These are phyloP conservation scores for Dactylellina haptotyla DNA, from an alignment of 2,329 filamentous ascomycete genomes.

Conservation along the genomic window DNA sequence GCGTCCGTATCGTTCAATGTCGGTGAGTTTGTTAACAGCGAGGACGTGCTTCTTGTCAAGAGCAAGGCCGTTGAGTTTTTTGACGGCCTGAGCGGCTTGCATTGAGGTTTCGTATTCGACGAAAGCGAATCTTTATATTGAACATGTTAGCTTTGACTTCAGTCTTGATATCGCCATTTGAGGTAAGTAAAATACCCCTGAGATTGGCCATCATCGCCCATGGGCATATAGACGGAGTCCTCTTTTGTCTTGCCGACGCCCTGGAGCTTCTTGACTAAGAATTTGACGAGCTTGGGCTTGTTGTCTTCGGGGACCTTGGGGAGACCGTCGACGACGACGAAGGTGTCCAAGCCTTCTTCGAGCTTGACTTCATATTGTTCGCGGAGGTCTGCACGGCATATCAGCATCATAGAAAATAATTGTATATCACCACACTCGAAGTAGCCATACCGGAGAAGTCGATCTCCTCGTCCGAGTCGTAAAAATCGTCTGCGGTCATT, in stretches of 20 bases:
- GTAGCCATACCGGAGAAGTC: constrained; percentile 77
- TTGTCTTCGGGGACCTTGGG: constrained; percentile 88
- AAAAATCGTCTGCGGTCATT: constrained; percentile 73
- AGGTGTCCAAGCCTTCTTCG: constrained; percentile 94
- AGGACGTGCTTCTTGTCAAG: constrained; percentile 98
- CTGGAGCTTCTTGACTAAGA: constrained; percentile 91
- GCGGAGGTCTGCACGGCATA: constrained; percentile 72
- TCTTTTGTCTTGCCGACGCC: constrained; percentile 84
- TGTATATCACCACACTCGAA: constrained; percentile 21
- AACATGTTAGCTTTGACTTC: not conserved
- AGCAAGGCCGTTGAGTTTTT: constrained; percentile 83
- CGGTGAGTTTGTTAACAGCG: constrained; percentile 96
- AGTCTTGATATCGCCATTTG: not conserved
- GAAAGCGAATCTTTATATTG: constrained; percentile 80
- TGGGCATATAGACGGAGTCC: constrained; percentile 91
- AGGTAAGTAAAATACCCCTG: constrained; percentile 72
- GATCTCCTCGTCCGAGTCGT: constrained; percentile 91
- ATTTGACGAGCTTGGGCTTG: constrained; percentile 94
- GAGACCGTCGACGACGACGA: constrained; percentile 94
- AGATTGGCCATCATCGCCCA: constrained; percentile 85
- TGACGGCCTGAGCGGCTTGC: constrained; percentile 88
- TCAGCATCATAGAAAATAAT: constrained; percentile 59
- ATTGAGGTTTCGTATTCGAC: constrained; percentile 93
- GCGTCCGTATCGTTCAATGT: constrained; percentile 93
- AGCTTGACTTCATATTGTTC: constrained; percentile 96